Evolutionary conservation across 1,139 yeast species (phyloP).

Genomic region (Sugiyamaella novakii): DNA sequence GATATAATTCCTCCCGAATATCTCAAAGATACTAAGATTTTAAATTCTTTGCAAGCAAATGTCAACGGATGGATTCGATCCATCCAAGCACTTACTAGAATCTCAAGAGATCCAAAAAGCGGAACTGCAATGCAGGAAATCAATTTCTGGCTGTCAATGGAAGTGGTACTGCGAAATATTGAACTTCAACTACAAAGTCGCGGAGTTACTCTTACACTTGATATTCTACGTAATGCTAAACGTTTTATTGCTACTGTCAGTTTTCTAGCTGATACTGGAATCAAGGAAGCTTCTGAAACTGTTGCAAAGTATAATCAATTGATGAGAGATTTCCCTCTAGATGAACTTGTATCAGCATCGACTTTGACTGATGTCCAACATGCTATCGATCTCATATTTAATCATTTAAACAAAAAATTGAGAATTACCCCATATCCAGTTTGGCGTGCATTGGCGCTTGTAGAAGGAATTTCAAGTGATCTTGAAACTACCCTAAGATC

Average conservation of each 20-base stretch:
- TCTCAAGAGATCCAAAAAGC: constrained; percentile 54
- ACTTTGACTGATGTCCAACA: constrained; percentile 51
- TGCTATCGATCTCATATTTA: constrained; percentile 55
- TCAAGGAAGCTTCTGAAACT: constrained; percentile 56
- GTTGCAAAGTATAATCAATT: constrained; percentile 62
- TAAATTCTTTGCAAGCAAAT: constrained; percentile 65
- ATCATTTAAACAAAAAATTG: constrained; percentile 61
- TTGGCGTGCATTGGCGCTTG: constrained; percentile 60
- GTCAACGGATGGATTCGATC: constrained; percentile 76
- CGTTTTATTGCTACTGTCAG: constrained; percentile 78
- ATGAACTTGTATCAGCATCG: constrained; percentile 56
- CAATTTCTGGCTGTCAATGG: constrained; percentile 78
- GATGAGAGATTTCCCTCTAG: constrained; percentile 70
- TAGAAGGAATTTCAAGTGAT: constrained; percentile 61
- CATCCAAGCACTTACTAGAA: constrained; percentile 58
- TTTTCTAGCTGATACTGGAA: constrained; percentile 71
- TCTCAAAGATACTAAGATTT: constrained; percentile 54
- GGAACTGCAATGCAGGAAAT: constrained; percentile 72
- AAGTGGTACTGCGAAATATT: constrained; percentile 58
- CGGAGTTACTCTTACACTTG: constrained; percentile 61
- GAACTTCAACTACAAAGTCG: constrained; percentile 59
- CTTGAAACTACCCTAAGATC: constrained; percentile 25
- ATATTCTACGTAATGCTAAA: constrained; percentile 66
- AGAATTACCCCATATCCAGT: constrained; percentile 67
- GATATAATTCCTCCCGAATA: constrained; percentile 43